Evolutionary conservation across 2,329 filamentous ascomycete species (phyloP).

Genomic region (Stachybotrys elegans): DNA sequence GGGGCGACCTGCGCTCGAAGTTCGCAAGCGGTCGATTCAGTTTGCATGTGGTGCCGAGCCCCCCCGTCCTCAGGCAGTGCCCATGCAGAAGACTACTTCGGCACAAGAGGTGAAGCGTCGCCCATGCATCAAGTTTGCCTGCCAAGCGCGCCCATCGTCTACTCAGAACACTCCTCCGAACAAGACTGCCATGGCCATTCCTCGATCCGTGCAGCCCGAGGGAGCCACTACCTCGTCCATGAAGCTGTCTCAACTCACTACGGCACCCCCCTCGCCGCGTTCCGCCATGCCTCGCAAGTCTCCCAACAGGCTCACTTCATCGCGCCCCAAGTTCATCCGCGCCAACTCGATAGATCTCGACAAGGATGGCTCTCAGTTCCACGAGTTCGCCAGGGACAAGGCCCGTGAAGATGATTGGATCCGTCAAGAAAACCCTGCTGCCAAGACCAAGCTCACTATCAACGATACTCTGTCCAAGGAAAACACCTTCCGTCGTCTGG

Average conservation of each 20-base stretch:
- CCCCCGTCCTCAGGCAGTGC: constrained; percentile 34
- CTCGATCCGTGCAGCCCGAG: constrained; percentile 13
- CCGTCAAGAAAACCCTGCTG: constrained; percentile 57
- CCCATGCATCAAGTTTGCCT: constrained; percentile 71
- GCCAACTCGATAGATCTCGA: constrained; percentile 45
- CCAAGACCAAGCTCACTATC: constrained; percentile 72
- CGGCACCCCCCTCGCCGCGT: constrained; percentile 17
- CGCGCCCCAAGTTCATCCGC: constrained; percentile 42
- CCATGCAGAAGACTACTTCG: constrained; percentile 26
- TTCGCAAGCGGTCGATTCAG: constrained; percentile 87
- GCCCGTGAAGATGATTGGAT: constrained; percentile 90
- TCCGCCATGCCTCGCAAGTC: constrained; percentile 8
- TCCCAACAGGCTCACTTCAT: constrained; percentile 16
- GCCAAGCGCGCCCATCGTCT: constrained; percentile 48
- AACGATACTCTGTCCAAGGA: constrained; percentile 88
- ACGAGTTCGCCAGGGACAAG: constrained; percentile 85
- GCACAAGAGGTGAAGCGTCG: constrained; percentile 42
- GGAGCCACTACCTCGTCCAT: constrained; percentile 27
- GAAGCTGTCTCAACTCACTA: constrained; percentile 14
- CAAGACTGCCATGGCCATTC: constrained; percentile 9
- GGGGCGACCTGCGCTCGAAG: constrained; percentile 26
- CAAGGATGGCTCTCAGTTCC: constrained; percentile 62
- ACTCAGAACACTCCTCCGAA: constrained; percentile 33
- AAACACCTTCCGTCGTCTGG: constrained; percentile 78
- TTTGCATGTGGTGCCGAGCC: constrained; percentile 78